Evolutionary conservation across 805 yeast genomes (phyloP).

Genomic region (Cyberlindnera petersonii): DNA sequence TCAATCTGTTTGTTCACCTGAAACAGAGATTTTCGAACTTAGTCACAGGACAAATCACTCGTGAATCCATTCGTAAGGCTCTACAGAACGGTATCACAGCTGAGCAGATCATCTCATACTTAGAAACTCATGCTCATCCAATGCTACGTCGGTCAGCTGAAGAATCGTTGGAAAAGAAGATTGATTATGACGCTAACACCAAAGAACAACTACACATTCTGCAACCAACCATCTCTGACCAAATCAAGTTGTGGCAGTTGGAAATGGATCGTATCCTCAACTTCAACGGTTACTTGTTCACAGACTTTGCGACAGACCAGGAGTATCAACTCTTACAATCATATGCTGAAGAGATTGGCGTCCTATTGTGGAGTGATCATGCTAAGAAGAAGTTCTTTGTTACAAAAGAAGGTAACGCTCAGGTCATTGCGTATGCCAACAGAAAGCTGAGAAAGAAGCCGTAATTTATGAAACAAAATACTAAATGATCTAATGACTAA

Average conservation of each 20-base stretch:
- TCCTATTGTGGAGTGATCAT: conserved; percentile 80
- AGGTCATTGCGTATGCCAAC: conserved; percentile 87
- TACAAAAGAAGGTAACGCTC: conserved; percentile 79
- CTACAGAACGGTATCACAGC: conserved; percentile 87
- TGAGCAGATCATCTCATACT: conserved; percentile 85
- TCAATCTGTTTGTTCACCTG: conserved; percentile 82
- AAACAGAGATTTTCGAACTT: conserved; percentile 83
- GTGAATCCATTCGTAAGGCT: conserved; percentile 88
- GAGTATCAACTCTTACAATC: conserved; percentile 70
- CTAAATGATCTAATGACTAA: neutral
- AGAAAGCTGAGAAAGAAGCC: conserved; percentile 41
- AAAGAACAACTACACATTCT: conserved; percentile 57
- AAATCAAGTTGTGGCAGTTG: conserved; percentile 91
- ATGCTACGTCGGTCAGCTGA: conserved; percentile 79
- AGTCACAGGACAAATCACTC: conserved; percentile 89
- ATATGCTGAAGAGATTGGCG: conserved; percentile 91
- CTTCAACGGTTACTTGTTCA: conserved; percentile 81
- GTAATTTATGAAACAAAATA: neutral
- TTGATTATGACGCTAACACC: conserved; percentile 49
- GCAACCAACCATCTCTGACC: conserved; percentile 97
- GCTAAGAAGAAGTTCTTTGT: conserved; percentile 74
- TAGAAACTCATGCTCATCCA: conserved; percentile 90
- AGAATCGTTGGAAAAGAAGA: conserved; percentile 59
- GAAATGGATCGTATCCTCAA: conserved; percentile 90
- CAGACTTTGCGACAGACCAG: conserved; percentile 72